Percentiles rank a stretch among this genome's conserved stretches.
Evolutionary conservation across 106 monocot species (phyloP).

Genomic region (Narthecium ossifragum): DNA sequence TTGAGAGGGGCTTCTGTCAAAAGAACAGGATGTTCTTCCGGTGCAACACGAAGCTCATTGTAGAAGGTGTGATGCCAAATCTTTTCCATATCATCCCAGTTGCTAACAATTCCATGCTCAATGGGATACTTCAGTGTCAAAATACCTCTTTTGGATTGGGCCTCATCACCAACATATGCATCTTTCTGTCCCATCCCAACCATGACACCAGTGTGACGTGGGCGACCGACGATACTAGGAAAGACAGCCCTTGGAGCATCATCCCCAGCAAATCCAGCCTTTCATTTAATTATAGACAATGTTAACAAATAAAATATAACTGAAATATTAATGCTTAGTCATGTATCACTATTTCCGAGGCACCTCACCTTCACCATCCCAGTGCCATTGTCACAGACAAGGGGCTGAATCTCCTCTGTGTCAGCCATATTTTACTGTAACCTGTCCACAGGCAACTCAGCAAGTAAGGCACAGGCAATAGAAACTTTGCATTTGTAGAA

Average conservation of each 20-base stretch:
- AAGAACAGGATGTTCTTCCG: neutral
- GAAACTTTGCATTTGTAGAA: neutral
- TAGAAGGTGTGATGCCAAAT: neutral
- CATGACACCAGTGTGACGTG: conserved; percentile 1
- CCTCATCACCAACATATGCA: conserved; percentile 1
- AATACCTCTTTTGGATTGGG: neutral
- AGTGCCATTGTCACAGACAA: conserved; percentile 1
- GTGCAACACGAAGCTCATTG: conserved; percentile 1
- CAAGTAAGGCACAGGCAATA: neutral
- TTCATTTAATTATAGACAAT: neutral
- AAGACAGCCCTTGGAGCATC: conserved; percentile 2
- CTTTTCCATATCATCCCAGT: conserved; percentile 2
- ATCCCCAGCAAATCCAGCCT: conserved; percentile 1
- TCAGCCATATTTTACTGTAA: neutral
- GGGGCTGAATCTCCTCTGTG: neutral
- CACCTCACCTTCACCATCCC: neutral
- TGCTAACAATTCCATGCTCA: conserved; percentile 1
- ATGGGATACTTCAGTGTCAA: neutral
- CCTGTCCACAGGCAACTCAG: neutral
- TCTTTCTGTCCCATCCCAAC: conserved; percentile 1
- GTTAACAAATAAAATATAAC: neutral
- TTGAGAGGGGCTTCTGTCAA: neutral
- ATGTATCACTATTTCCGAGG: neutral
- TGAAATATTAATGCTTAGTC: neutral
- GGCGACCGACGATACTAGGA: neutral